Evolutionary conservation across 1,284 basidiomycete species (phyloP), one percentile per base, ranked within the genome.

Genomic region (Lentinula novae-zelandiae): DNA sequence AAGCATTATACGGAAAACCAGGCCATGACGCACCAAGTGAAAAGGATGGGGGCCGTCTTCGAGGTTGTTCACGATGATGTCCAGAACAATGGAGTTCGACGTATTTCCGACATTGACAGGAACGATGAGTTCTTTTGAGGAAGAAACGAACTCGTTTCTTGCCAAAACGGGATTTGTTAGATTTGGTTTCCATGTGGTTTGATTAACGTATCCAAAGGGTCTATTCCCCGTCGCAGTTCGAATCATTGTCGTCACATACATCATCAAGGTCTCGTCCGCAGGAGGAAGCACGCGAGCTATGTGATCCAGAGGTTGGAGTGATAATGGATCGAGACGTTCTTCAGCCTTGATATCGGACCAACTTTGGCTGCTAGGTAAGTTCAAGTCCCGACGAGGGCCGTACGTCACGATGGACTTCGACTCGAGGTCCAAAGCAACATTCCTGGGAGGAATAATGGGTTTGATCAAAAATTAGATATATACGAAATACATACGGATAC

Each of bases 1-100:
- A 34, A 34, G 48, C 27, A 27, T 27, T 4, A 27, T 27, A 40
- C 3, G 17, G 15, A 12, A 42, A 17, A 12, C 7, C 27, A n/a
- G 34, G 36, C 4, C n/a, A 31, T 46, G 12, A 33, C 57, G 38
- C 10, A 56, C 53, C 17, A 55, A n/a, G 42, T 62, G 53, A 12
- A 62, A 59, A 8, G 61, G 61, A 59, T 62, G 61, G 27, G 61
- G 57, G 12, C 57, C 61, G 15, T 62, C 62, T 39, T 60, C 62
- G 6, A 63, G 44, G 34, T 63, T 63, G 34, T 63, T 60, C 3
- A 63, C 58, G 40, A 63, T 60, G 10, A 63, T 60, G 15, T 63
- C 62, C 31, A 63, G n/a, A 12, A 63, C 62, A 7, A 58, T 9
- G 8, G 42, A 46, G 17, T 10, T 27, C 31, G 27, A 36, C n/a